phyloP scores from a whole-genome alignment of 139 green algal species.

The Micromonas commoda region DNA sequence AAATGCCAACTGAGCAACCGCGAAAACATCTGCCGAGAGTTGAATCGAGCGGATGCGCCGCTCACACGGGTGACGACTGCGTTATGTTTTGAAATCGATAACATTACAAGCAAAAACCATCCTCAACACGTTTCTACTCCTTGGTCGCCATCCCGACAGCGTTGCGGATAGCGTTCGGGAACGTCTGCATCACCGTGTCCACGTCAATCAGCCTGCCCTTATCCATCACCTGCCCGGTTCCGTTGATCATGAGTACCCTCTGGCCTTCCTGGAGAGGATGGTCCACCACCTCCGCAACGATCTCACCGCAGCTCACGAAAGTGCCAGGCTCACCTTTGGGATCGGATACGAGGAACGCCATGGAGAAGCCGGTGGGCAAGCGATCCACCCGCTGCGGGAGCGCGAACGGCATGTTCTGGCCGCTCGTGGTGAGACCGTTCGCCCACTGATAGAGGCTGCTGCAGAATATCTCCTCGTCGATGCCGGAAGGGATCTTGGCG shows the following conservation, averaged over 20 bases:
- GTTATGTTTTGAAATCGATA: not conserved
- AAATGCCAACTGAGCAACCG: no score
- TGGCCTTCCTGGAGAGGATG: not conserved
- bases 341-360: slow-evolving; percentile 8
- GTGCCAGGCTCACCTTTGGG: not conserved
- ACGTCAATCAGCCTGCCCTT: not conserved
- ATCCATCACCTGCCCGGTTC: not conserved
- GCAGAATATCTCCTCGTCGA: not conserved
- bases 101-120: not conserved
- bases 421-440: slow-evolving; percentile 5
- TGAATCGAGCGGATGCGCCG: not conserved
- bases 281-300: not conserved
- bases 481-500: not conserved
- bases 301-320: not conserved
- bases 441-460: slow-evolving; percentile 18
- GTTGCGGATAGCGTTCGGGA: slow-evolving; percentile 12
- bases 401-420: slow-evolving; percentile 26
- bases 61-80: not conserved
- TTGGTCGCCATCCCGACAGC: not conserved
- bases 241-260: not conserved
- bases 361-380: not conserved
- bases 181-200: slow-evolving; percentile 13
- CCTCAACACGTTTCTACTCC: not conserved
- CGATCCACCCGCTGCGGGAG: slow-evolving; percentile 17
- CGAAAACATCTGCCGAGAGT: no score